phyloP scores from a whole-genome alignment of 257 asterid species.

The Nemophila menziesii region DNA sequence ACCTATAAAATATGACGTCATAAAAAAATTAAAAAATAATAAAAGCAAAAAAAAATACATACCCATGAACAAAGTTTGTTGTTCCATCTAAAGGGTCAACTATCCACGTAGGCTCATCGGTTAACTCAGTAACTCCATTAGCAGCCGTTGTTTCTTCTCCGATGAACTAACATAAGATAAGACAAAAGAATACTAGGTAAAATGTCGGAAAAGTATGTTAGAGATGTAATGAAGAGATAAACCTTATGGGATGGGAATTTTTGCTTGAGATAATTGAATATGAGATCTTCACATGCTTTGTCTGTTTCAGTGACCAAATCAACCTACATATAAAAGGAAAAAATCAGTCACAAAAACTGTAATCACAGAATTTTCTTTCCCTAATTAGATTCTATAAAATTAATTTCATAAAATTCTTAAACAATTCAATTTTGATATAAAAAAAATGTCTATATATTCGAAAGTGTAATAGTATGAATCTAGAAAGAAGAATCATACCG shows the following conservation, averaged over 20 bases:
- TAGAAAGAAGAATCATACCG: conserved; percentile 16
- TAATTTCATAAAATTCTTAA: background rate
- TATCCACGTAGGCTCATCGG: conserved; percentile 93
- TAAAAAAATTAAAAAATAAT: conserved; percentile 1
- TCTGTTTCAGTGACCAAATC: conserved; percentile 96
- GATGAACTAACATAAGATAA: conserved; percentile 40
- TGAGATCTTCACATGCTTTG: conserved; percentile 76
- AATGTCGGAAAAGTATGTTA: background rate
- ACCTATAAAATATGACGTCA: conserved; percentile 32
- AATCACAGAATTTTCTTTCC: background rate
- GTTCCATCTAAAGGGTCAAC: conserved; percentile 99
- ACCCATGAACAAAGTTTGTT: conserved; percentile 95
- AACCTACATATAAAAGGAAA: conserved; percentile 36
- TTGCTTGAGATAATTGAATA: conserved; percentile 49
- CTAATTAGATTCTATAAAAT: background rate
- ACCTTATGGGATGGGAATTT: conserved; percentile 75
- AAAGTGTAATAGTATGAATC: background rate
- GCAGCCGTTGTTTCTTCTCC: conserved; percentile 99
- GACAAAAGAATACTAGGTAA: background rate
- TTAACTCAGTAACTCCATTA: conserved; percentile 51
- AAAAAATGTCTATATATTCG: background rate
- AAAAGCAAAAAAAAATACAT: conserved; percentile 14
- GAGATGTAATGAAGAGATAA: conserved; percentile 1
- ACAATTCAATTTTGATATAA: background rate
- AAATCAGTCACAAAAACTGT: background rate